Percentiles rank a stretch among this genome's conserved stretches.
Evolutionary conservation across 345 rosid species (phyloP).

Genomic region (Brassica juncea): DNA sequence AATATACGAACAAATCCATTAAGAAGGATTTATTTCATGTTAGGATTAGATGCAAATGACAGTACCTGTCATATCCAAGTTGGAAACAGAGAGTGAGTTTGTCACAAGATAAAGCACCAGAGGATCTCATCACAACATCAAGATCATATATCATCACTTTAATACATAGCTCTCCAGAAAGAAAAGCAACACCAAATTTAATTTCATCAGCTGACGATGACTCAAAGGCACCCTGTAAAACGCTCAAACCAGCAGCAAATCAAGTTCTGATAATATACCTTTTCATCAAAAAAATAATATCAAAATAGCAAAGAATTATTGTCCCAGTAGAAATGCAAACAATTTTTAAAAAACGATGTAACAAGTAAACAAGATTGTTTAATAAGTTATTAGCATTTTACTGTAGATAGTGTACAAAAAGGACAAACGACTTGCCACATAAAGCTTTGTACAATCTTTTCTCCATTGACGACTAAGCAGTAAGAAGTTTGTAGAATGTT

Average conservation of each 20-base stretch:
- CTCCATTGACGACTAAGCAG: neutral
- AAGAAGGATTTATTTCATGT: constrained; percentile 14
- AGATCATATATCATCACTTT: neutral
- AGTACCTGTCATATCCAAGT: constrained; percentile 83
- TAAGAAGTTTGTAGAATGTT: constrained; percentile 10
- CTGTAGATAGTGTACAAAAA: neutral
- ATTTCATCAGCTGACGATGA: neutral
- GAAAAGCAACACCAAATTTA: neutral
- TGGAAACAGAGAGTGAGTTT: constrained; percentile 72
- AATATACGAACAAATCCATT: neutral
- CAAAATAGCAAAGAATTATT: neutral
- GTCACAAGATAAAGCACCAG: constrained; percentile 74
- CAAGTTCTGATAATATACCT: neutral
- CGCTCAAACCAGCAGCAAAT: neutral
- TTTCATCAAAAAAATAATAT: neutral
- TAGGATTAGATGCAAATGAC: constrained; percentile 18
- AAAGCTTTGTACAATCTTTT: constrained; percentile 1
- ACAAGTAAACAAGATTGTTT: neutral
- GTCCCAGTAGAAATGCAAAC: neutral
- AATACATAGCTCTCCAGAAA: neutral
- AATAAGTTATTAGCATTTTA: neutral
- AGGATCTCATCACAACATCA: constrained; percentile 37
- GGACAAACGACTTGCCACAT: neutral
- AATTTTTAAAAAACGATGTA: neutral
- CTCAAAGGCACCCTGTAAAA: neutral